Evolutionary conservation across 768 basidiomycete species (phyloP).

Genomic region (Suillus subluteus): DNA sequence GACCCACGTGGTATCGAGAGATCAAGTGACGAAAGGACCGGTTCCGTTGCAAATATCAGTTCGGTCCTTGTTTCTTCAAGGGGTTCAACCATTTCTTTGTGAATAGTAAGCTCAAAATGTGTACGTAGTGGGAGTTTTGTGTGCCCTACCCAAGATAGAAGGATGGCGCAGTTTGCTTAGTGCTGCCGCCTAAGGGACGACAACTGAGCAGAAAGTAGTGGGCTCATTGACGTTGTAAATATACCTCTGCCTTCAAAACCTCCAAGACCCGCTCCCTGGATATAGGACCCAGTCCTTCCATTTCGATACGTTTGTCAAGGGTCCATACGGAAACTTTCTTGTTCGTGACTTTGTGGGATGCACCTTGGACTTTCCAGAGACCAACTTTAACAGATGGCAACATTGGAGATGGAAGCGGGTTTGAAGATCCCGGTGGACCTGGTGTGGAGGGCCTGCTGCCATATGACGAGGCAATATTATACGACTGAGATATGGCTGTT

Average conservation of each 20-base stretch:
- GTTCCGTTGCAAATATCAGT: constrained; percentile 92
- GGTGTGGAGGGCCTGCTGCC: constrained; percentile 43
- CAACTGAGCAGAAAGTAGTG: constrained; percentile 5
- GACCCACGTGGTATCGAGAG: constrained; percentile 72
- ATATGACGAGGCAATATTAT: constrained; percentile 56
- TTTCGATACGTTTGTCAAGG: constrained; percentile 82
- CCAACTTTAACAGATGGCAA: constrained; percentile 72
- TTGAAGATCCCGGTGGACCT: constrained; percentile 35
- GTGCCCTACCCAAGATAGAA: constrained; percentile 75
- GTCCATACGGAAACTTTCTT: constrained; percentile 94
- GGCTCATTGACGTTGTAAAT: constrained; percentile 16
- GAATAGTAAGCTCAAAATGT: constrained; percentile 14
- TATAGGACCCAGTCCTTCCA: constrained; percentile 65
- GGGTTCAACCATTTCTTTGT: constrained; percentile 93
- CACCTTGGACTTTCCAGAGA: constrained; percentile 87
- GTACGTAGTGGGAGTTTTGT: constrained; percentile 8
- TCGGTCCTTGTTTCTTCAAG: constrained; percentile 90
- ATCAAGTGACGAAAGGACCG: constrained; percentile 79
- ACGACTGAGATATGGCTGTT: constrained; percentile 80
- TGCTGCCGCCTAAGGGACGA: constrained; percentile 68
- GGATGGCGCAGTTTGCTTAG: constrained; percentile 89
- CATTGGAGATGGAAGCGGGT: constrained; percentile 43
- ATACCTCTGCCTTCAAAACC: constrained; percentile 88
- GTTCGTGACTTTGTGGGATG: constrained; percentile 84
- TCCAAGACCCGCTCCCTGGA: constrained; percentile 80